A percentile compares a stretch with the other conserved stretches of the same genome.
phyloP scores from a whole-genome alignment of 139 green algal species.

The Chlamydomonas sphaeroides region DNA sequence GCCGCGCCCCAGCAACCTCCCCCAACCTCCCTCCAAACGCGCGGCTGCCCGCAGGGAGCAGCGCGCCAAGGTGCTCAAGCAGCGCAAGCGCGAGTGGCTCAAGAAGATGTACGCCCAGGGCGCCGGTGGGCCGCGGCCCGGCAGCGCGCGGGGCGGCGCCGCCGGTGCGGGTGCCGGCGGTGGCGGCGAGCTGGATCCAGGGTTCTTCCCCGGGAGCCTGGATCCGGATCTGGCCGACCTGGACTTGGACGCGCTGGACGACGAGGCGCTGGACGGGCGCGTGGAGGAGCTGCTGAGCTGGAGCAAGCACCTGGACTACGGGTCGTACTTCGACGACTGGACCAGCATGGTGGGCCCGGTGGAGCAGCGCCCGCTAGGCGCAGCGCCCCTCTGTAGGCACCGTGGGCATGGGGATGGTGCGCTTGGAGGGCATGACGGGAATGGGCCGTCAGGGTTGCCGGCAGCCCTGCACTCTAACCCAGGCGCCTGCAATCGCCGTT shows the following conservation, averaged over 20 bases:
- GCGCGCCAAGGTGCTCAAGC: slow-evolving; percentile 47
- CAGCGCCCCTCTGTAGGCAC: too few species aligned
- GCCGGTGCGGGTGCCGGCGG: background rate
- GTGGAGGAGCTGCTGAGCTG: slow-evolving; percentile 58
- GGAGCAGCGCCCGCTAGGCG: too few species aligned
- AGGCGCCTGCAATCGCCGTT: too few species aligned
- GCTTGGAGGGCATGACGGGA: too few species aligned
- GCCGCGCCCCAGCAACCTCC: too few species aligned
- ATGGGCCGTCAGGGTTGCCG: too few species aligned
- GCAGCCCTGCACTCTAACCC: too few species aligned
- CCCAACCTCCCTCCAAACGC: too few species aligned
- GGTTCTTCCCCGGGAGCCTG: background rate
- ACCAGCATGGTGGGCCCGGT: slow-evolving; percentile 52
- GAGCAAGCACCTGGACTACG: slow-evolving; percentile 62
- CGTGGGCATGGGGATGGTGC: too few species aligned
- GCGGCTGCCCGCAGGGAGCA: slow-evolving; percentile 57
- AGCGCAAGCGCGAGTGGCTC: slow-evolving; percentile 65
- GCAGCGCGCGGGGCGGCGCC: background rate
- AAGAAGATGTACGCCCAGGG: slow-evolving; percentile 64
- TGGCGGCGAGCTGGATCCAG: background rate
- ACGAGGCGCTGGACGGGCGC: slow-evolving; percentile 35
- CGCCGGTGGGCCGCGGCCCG: background rate
- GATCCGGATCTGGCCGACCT: background rate
- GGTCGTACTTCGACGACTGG: slow-evolving; percentile 63
- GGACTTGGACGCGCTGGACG: slow-evolving; percentile 19